Base-by-base conservation (phyloP, 1,284 basidiomycete genomes). In the Hortiboletus rubellus region DNA sequence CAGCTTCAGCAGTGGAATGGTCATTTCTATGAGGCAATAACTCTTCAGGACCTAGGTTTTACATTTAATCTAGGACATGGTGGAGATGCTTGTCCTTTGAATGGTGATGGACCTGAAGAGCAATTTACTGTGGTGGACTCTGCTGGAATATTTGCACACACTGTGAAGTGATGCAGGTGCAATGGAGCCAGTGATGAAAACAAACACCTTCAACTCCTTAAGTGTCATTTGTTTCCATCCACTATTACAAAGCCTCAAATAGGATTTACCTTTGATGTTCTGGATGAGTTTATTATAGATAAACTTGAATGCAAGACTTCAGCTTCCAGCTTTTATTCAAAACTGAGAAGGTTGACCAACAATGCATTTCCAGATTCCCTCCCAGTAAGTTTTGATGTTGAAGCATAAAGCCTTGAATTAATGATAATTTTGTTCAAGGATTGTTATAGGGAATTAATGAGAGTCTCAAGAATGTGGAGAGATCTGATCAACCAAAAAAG, bases 201-300 rank as follows among this genome's bases (percentile, higher is more conserved):
- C 17, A 49, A 38, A 30, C 59, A 64, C 7, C 42, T 62, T 3
- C 59, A 63, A 14, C 46, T 70, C 1, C 31, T 64, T 1, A 30
- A 47, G 3, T 47, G 46, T 6, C 17, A 50, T 22, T 50, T 70
- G 1, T 70, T 71, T 51, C 69, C 70, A 5, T 63, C 64, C 3
- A 68, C 65, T 1, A 54, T 62, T 6, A 44, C 42, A 2, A 50
- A 50, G 2, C 68, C 68, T 7, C 46, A 64, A 41, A 70, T 71
- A 0, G 68, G 52, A 1, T 74, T 75, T 46, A 72, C 67, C 4
- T 74, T 70, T 40, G 12, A 48, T 0, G 52, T 71, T 0, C 58
- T 74, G 15, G 53, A 68, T 12, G 37, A 68, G 15, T 72, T 72
- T 34, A 63, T 69, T 11, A 45, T 60, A n/a, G 66, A 68, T 12